phyloP scores from a whole-genome alignment of 2,329 filamentous ascomycete genomes.

The Trichoderma sp. region DNA sequence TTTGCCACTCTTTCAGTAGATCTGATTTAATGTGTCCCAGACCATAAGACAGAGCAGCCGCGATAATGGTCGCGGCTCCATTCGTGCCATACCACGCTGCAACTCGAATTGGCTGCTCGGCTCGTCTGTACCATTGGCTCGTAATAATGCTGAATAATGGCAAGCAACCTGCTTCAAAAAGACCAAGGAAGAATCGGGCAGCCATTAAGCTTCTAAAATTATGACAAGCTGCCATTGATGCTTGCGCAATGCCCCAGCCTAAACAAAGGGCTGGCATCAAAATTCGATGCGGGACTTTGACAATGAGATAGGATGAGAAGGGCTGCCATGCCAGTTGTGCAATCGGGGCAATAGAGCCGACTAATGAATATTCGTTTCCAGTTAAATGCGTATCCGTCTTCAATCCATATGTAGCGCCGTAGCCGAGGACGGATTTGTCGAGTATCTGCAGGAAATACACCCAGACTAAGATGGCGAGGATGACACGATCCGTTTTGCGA shows the following conservation, averaged over 20 bases:
- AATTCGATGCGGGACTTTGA: conserved; percentile 57
- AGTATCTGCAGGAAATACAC: conserved; percentile 57
- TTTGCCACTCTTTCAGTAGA: background rate
- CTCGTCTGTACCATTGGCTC: conserved; percentile 45
- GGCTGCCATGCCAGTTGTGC: conserved; percentile 61
- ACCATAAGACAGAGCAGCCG: conserved; percentile 54
- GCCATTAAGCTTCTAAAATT: conserved; percentile 35
- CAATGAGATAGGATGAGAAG: conserved; percentile 57
- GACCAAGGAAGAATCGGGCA: conserved; percentile 15
- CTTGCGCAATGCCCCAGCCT: conserved; percentile 44
- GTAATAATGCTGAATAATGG: conserved; percentile 48
- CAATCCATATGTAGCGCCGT: conserved; percentile 55
- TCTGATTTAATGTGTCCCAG: conserved; percentile 28
- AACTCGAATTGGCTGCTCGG: conserved; percentile 60
- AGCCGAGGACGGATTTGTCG: conserved; percentile 57
- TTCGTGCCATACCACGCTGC: conserved; percentile 65
- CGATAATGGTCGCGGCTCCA: conserved; percentile 55
- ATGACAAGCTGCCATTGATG: conserved; percentile 45
- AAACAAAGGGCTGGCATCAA: conserved; percentile 52
- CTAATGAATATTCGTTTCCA: conserved; percentile 54
- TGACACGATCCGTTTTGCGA: conserved; percentile 58
- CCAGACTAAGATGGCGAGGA: conserved; percentile 54
- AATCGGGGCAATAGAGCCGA: conserved; percentile 56
- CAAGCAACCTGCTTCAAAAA: conserved; percentile 52
- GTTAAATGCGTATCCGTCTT: conserved; percentile 47